phyloP scores from a whole-genome alignment of 176 grass and related monocot species.

The Phyllostachys edulis region DNA sequence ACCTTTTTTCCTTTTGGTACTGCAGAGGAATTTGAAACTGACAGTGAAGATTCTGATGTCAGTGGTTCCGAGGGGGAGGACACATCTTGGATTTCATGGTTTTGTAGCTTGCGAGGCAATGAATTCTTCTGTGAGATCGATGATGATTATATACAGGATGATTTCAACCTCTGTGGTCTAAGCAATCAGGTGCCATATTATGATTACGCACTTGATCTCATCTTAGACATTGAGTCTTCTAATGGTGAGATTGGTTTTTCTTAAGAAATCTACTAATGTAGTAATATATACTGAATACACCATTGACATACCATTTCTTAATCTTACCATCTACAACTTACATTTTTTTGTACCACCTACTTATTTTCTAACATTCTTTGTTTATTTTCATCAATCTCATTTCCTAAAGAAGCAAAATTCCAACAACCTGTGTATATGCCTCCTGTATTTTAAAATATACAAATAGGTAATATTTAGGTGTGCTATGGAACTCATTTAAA shows the following conservation, averaged over 20 bases:
- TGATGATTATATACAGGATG: conserved; percentile 97
- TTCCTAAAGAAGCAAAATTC: conserved; percentile 23
- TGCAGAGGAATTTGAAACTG: conserved; percentile 79
- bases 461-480: conserved; percentile 14
- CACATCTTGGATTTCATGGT: conserved; percentile 97
- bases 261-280: not conserved
- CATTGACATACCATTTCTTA: conserved; percentile 2
- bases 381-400: conserved; percentile 27
- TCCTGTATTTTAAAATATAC: conserved; percentile 1
- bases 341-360: not conserved
- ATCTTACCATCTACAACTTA: not conserved
- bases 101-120: conserved; percentile 85
- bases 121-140: conserved; percentile 98
- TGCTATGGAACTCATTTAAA: conserved; percentile 22
- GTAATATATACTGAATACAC: not conserved
- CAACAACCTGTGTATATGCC: not conserved
- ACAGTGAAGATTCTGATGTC: conserved; percentile 91
- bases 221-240: conserved; percentile 94
- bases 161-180: conserved; percentile 95
- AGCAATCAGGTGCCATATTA: conserved; percentile 94
- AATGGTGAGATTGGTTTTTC: conserved; percentile 62
- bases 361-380: conserved; percentile 22
- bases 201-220: conserved; percentile 95
- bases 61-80: conserved; percentile 90
- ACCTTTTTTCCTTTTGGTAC: conserved; percentile 9